Conservation (phyloP, 1,139 yeast species). For the Wickerhamomyces sp. region DNA sequence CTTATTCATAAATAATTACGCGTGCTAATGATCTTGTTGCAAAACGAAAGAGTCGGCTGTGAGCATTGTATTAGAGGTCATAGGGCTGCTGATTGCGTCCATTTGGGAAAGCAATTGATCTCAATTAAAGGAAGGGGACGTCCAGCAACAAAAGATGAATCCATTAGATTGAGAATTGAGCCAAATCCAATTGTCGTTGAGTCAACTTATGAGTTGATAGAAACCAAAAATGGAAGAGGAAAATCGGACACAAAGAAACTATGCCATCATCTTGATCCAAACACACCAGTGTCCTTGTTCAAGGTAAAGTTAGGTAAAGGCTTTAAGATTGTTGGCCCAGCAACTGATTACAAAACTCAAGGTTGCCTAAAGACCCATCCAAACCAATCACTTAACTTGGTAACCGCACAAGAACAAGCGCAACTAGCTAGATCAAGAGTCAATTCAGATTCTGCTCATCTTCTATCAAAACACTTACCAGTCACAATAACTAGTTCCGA, state of each 20-base stretch:
- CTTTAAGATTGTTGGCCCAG: conserved; percentile 9
- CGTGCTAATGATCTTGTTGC: conserved; percentile 68
- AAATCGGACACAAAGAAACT: conserved; percentile 6
- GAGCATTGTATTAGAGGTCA: conserved; percentile 90
- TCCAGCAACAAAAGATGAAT: conserved; percentile 37
- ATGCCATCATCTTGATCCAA: conserved; percentile 15
- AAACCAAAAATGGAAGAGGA: conserved; percentile 10
- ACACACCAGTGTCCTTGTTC: conserved; percentile 6
- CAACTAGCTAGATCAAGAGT: neutral
- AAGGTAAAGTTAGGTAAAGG: conserved; percentile 14
- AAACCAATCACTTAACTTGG: neutral
- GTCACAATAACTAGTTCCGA: neutral
- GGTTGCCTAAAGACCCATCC: conserved; percentile 1
- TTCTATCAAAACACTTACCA: neutral
- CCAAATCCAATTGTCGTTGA: conserved; percentile 8
- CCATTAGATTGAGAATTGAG: conserved; percentile 11
- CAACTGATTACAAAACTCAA: conserved; percentile 1
- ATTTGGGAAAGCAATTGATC: conserved; percentile 70
- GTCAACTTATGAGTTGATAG: conserved; percentile 8
- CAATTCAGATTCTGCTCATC: neutral
- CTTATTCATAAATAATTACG: too few species aligned
- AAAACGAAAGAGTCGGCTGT: conserved; percentile 86
- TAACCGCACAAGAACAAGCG: neutral
- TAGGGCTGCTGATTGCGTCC: conserved; percentile 82
- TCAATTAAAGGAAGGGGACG: conserved; percentile 89